Evolutionary conservation across 305 asterid genomes (phyloP).

Genomic region (Andrographis paniculata): DNA sequence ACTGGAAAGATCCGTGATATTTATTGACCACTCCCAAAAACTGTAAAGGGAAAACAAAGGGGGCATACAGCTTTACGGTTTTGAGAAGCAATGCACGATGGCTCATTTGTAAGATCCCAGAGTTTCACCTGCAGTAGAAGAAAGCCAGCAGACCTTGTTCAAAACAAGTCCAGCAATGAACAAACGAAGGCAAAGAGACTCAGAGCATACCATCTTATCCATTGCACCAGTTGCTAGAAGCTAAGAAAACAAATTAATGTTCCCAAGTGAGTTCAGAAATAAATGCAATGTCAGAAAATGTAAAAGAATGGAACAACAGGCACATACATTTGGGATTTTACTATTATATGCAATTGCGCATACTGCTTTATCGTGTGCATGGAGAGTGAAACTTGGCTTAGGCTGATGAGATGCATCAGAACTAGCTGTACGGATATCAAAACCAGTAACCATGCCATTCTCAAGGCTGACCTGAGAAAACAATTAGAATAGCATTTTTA

Average conservation of each 20-base stretch:
- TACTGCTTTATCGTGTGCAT: slow-evolving; percentile 88
- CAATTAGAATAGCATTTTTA: slow-evolving; percentile 1
- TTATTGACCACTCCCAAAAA: too few relatives aligned
- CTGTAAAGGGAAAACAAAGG: neutral
- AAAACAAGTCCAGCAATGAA: neutral
- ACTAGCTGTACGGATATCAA: slow-evolving; percentile 59
- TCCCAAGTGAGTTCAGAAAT: slow-evolving; percentile 19
- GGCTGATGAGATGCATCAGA: slow-evolving; percentile 33
- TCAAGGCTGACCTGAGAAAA: slow-evolving; percentile 77
- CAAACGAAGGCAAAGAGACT: slow-evolving; percentile 1
- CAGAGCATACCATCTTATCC: slow-evolving; percentile 66
- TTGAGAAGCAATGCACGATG: slow-evolving; percentile 63
- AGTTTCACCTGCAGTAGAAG: slow-evolving; percentile 62
- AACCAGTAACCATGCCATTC: slow-evolving; percentile 68
- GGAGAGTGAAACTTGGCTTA: slow-evolving; percentile 56
- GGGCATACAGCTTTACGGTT: slow-evolving; percentile 76
- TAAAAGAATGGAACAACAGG: neutral
- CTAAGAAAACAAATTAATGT: slow-evolving; percentile 28
- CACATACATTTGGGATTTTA: slow-evolving; percentile 56
- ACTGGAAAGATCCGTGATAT: too few relatives aligned
- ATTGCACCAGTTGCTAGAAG: slow-evolving; percentile 89
- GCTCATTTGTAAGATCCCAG: slow-evolving; percentile 83
- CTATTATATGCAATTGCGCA: slow-evolving; percentile 57
- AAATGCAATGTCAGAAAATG: neutral
- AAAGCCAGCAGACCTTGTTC: neutral